These are phyloP conservation scores for Spiraea crenata DNA, from an alignment of 331 rosid species.

Conservation along the genomic window DNA sequence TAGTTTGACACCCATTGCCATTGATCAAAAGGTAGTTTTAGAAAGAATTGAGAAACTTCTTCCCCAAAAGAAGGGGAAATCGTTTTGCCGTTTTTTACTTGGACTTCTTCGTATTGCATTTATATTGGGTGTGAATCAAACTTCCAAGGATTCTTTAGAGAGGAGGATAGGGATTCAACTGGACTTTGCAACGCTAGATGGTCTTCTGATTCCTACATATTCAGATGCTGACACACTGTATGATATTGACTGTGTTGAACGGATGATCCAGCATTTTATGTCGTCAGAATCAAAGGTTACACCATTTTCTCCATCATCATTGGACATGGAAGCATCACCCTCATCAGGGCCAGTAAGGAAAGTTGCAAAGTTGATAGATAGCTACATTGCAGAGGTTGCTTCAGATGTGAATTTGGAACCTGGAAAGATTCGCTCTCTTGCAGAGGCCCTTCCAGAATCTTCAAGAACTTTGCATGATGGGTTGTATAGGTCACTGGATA, in stretches of 20 bases:
- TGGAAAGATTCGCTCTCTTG: constrained; percentile 56
- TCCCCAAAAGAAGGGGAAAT: constrained; percentile 76
- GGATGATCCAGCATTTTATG: constrained; percentile 59
- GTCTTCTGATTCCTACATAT: constrained; percentile 81
- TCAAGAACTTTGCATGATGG: constrained; percentile 86
- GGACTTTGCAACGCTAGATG: constrained; percentile 82
- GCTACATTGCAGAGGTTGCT: constrained; percentile 87
- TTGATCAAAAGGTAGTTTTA: constrained; percentile 71
- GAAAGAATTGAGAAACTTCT: constrained; percentile 82
- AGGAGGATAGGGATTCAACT: constrained; percentile 88
- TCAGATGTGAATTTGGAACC: constrained; percentile 84
- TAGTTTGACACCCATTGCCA: constrained; percentile 68
- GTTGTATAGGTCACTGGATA: constrained; percentile 79
- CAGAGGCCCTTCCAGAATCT: constrained; percentile 67
- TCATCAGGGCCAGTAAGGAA: constrained; percentile 50
- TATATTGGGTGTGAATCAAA: constrained; percentile 61
- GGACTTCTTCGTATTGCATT: constrained; percentile 95
- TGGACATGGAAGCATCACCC: constrained; percentile 50
- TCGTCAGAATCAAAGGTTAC: constrained; percentile 47
- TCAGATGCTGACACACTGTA: constrained; percentile 80
- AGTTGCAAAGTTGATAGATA: constrained; percentile 77
- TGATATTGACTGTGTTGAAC: constrained; percentile 66
- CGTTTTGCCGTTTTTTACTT: constrained; percentile 77
- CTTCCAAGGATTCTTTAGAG: constrained; percentile 69
- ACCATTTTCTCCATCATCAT: constrained; percentile 70